Evolutionary conservation across 2,329 filamentous ascomycete species (phyloP).

Genomic region (Xylariaceae sp.): DNA sequence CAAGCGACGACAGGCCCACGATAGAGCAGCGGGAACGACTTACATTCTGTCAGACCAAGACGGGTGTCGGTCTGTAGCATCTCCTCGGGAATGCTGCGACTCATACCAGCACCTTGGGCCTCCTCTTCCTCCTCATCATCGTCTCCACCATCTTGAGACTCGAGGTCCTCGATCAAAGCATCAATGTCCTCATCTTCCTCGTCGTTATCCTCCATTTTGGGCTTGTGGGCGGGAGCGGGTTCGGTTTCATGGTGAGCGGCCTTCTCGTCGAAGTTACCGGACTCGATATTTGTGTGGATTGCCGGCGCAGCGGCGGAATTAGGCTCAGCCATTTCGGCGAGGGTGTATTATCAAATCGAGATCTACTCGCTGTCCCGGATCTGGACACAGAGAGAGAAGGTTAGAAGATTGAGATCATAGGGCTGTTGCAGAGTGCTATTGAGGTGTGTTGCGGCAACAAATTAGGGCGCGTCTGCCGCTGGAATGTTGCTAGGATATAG

Average conservation of each 20-base stretch:
- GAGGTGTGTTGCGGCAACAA: neutral
- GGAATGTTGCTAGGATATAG: slow-evolving; percentile 39
- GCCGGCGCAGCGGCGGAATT: slow-evolving; percentile 60
- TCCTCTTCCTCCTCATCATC: slow-evolving; percentile 68
- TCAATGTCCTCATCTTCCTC: slow-evolving; percentile 87
- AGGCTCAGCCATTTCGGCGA: slow-evolving; percentile 61
- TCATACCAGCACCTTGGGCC: slow-evolving; percentile 56
- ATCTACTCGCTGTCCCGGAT: slow-evolving; percentile 31
- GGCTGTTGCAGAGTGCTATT: neutral
- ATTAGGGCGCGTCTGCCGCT: slow-evolving; percentile 4
- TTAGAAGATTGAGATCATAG: slow-evolving; percentile 14
- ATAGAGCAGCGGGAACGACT: slow-evolving; percentile 55
- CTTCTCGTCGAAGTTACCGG: slow-evolving; percentile 72
- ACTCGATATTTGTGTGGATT: slow-evolving; percentile 69
- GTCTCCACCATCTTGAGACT: slow-evolving; percentile 76
- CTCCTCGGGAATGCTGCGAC: slow-evolving; percentile 69
- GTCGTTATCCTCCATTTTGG: slow-evolving; percentile 62
- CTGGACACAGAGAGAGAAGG: slow-evolving; percentile 18
- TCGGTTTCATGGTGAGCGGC: slow-evolving; percentile 47
- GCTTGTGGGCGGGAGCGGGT: slow-evolving; percentile 46
- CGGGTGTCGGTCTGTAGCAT: slow-evolving; percentile 78
- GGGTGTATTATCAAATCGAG: slow-evolving; percentile 30
- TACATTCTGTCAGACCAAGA: slow-evolving; percentile 73
- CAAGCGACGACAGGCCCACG: slow-evolving; percentile 52
- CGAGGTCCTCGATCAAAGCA: slow-evolving; percentile 84